phyloP scores from a whole-genome alignment of 1,284 basidiomycete species.

The Apiotrichum domesticum region DNA sequence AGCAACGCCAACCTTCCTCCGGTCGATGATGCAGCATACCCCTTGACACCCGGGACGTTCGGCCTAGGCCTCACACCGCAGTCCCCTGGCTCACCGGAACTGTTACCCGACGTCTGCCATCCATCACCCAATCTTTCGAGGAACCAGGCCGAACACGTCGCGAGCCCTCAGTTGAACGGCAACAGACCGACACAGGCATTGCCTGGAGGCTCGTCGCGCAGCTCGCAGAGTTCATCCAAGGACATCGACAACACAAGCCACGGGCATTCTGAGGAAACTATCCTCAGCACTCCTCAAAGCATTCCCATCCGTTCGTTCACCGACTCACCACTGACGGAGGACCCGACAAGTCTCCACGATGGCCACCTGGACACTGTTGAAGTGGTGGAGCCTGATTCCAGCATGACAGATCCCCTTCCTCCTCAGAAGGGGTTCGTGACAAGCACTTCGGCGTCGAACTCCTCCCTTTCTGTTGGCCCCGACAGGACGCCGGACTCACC shows the following conservation, averaged over 20 bases:
- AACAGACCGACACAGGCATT: neutral
- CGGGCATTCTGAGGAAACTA: constrained; percentile 6
- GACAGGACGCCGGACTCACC: constrained; percentile 3
- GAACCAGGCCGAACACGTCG: too few relatives aligned
- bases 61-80: neutral
- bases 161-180: neutral
- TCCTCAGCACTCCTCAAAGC: constrained; percentile 11
- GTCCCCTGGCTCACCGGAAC: too few relatives aligned
- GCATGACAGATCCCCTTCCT: neutral
- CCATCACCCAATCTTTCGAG: neutral
- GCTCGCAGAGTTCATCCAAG: neutral
- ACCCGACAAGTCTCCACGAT: neutral
- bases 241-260: neutral
- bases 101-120: neutral
- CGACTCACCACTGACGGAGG: neutral
- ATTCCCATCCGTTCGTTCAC: neutral
- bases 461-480: neutral
- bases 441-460: neutral
- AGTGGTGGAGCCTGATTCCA: neutral
- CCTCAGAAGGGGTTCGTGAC: neutral
- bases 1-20: neutral
- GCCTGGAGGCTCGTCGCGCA: too few relatives aligned
- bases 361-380: neutral
- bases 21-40: neutral
- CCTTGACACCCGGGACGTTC: neutral